Conservation (phyloP, 805 yeast genomes). For the Starmerella sp. region DNA sequence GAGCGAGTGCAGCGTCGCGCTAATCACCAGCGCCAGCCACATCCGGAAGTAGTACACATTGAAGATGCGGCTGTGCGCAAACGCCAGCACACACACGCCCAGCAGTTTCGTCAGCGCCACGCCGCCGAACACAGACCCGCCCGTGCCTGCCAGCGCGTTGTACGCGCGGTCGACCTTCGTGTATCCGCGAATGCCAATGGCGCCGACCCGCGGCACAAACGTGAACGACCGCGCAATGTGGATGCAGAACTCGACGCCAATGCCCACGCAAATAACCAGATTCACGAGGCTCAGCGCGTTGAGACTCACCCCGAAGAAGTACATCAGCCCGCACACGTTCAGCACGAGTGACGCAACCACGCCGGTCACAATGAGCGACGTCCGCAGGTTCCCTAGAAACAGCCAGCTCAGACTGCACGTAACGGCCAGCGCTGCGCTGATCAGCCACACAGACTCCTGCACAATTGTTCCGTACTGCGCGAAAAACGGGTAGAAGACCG, state of each 20-base stretch:
- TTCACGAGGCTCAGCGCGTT: slow-evolving; percentile 88
- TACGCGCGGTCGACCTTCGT: slow-evolving; percentile 32
- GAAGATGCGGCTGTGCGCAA: slow-evolving; percentile 77
- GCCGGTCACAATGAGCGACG: slow-evolving; percentile 44
- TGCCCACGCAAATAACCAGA: slow-evolving; percentile 80
- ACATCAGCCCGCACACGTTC: slow-evolving; percentile 73
- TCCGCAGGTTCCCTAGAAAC: slow-evolving; percentile 54
- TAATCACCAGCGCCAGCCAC: slow-evolving; percentile 74
- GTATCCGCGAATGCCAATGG: slow-evolving; percentile 25
- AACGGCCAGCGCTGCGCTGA: slow-evolving; percentile 32
- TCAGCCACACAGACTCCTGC: slow-evolving; percentile 38
- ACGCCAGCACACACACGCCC: slow-evolving; percentile 78
- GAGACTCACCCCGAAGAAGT: slow-evolving; percentile 58
- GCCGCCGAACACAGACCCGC: slow-evolving; percentile 83
- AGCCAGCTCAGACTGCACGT: slow-evolving; percentile 36
- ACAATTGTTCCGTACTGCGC: slow-evolving; percentile 72
- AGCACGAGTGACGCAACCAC: slow-evolving; percentile 56
- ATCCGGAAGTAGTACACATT: slow-evolving; percentile 86
- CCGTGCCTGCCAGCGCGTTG: slow-evolving; percentile 64
- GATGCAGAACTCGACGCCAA: slow-evolving; percentile 86
- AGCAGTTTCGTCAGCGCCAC: slow-evolving; percentile 80
- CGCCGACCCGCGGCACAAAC: slow-evolving; percentile 32
- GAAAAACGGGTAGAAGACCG: slow-evolving; percentile 86
- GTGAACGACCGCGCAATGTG: slow-evolving; percentile 77
- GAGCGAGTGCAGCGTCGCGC: slow-evolving; percentile 71